Conservation (phyloP, 2,329 filamentous ascomycete genomes). For the Biscogniauxia mediterranea region DNA sequence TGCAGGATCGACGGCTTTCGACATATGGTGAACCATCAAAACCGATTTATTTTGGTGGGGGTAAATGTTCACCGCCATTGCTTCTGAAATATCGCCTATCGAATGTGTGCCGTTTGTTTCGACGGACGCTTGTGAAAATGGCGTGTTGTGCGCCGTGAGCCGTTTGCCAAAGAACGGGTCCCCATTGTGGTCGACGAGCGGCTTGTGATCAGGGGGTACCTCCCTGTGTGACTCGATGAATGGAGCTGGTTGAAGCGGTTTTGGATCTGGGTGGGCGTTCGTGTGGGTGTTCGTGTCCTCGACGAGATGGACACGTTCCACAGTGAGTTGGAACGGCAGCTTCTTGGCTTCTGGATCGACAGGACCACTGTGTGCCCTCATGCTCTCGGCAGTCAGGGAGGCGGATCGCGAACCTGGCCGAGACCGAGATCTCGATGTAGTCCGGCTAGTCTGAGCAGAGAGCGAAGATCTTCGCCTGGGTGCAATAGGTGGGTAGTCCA, state of each 20-base stretch:
- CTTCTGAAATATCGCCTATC: constrained; percentile 60
- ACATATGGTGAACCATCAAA: constrained; percentile 57
- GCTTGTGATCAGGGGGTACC: constrained; percentile 29
- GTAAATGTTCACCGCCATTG: constrained; percentile 60
- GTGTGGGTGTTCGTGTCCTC: constrained; percentile 28
- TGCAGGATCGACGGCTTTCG: constrained; percentile 47
- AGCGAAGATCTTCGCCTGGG: constrained; percentile 59
- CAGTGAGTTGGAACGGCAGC: constrained; percentile 26
- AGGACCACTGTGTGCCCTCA: constrained; percentile 52
- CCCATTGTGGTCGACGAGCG: constrained; percentile 50
- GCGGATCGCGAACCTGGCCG: constrained; percentile 34
- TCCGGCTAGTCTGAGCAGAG: constrained; percentile 61
- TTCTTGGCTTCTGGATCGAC: constrained; percentile 31
- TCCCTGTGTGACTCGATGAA: constrained; percentile 38
- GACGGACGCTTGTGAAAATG: constrained; percentile 60
- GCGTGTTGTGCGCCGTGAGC: constrained; percentile 56
- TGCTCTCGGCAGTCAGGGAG: constrained; percentile 58
- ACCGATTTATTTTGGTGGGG: constrained; percentile 65
- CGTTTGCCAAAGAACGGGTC: constrained; percentile 54
- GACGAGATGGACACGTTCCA: constrained; percentile 28
- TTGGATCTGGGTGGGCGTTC: constrained; percentile 25
- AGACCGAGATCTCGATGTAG: constrained; percentile 30
- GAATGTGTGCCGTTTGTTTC: constrained; percentile 60
- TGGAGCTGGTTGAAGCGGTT: constrained; percentile 30
- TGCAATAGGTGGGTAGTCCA: constrained; percentile 59